Base-by-base conservation (phyloP, 164 flowering plant species). In the Cinnamomum chago region DNA sequence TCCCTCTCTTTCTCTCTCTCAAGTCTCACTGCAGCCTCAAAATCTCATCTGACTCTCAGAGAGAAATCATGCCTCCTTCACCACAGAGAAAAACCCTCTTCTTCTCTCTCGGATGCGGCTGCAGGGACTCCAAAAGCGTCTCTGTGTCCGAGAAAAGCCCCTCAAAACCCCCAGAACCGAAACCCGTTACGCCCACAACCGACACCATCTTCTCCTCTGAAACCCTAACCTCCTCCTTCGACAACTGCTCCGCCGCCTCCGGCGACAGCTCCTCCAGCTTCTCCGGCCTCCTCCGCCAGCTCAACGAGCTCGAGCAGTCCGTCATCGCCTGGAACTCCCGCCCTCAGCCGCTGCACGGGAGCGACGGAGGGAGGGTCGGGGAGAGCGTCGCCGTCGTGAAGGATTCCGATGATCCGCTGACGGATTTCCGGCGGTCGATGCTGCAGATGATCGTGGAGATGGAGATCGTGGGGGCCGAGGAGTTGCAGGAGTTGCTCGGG, bases 401-500 rank as follows among this genome's bases (percentile, higher is more conserved):
- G 67, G 71, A 67, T 3, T 76, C 79, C 22, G 79, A 72, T 58
- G 79, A 76, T 55, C 79, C 79, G 30, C 17, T 76, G 18, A 23
- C 47, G 35, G 79, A 76, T 72, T 76, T 76, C 75, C 65, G 72
- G 50, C 24, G 60, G 12, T 76, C 79, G 60, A 76, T 76, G 79
- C 58, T 76, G 65, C 75, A 76, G 71, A 76, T 76, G 79, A 76
- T 76, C 35, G 79, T 76, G 62, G 75, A 76, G 75, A 72, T 72
- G 71, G 79, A 72, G 75, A 72, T 76, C 72, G 67, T 67, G 55
- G 58, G 58, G 13, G 60, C 30, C 11, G 67, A 76, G 40, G 79
- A 58, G 15, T 22, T 76, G 66, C 40, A 62, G 68, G 79, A 76
- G 58, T 40, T 76, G 25, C 50, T 76, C 22, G 47, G 50, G 2